These are phyloP conservation scores for Porogramme epimiltina DNA, from an alignment of 1,284 basidiomycete species.

Conservation along the genomic window DNA sequence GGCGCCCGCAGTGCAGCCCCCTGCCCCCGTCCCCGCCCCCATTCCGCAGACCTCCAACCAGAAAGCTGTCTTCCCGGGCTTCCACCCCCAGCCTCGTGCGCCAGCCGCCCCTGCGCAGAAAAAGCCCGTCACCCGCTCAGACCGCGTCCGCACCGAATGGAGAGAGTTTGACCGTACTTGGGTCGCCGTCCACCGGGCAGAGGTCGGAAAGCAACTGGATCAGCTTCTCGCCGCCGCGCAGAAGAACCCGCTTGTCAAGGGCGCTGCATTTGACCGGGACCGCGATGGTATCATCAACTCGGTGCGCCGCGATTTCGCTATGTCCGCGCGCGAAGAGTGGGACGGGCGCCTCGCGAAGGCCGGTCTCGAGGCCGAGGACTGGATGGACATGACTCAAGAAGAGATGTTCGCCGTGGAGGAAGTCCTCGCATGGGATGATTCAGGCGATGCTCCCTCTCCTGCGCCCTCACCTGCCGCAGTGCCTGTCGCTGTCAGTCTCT, in stretches of 20 bases:
- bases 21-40: conserved; percentile 1
- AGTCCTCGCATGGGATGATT: conserved; percentile 17
- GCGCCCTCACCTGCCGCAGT: conserved; percentile 1
- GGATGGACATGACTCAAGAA: conserved; percentile 19
- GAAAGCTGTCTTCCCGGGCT: not conserved
- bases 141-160: conserved; percentile 19
- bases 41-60: conserved; percentile 1
- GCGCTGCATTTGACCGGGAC: conserved; percentile 4
- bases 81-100: not conserved
- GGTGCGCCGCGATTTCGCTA: conserved; percentile 16
- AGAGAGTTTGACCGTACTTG: conserved; percentile 14
- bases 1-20: conserved; percentile 6
- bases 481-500: conserved; percentile 2
- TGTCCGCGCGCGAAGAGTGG: conserved; percentile 20
- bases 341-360: conserved; percentile 17
- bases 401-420: conserved; percentile 23
- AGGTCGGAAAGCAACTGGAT: conserved; percentile 12
- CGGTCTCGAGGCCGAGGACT: conserved; percentile 20
- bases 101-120: conserved; percentile 5
- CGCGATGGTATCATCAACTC: conserved; percentile 14
- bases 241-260: conserved; percentile 13
- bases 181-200: conserved; percentile 9
- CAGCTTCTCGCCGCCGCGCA: conserved; percentile 11
- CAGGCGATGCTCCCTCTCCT: not conserved
- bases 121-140: conserved; percentile 13